These are phyloP conservation scores for Pseudogymnoascus sp. DNA, from an alignment of 2,329 filamentous ascomycete species.

Conservation along the genomic window DNA sequence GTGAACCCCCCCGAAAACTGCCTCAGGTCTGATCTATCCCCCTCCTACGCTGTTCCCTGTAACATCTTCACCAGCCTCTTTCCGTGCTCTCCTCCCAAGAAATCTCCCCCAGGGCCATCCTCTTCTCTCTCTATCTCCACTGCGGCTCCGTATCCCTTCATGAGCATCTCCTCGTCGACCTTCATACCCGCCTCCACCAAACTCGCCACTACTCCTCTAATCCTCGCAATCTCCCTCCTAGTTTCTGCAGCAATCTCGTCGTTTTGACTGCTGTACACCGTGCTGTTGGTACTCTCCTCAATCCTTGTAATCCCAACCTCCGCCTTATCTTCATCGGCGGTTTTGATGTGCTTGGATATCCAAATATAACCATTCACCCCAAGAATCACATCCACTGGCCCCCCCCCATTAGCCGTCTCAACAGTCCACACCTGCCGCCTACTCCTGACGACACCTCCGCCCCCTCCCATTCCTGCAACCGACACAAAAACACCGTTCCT, in stretches of 20 bases:
- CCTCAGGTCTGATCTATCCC: background rate
- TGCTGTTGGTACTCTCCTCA: conserved; percentile 77
- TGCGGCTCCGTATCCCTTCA: conserved; percentile 71
- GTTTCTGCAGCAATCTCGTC: conserved; percentile 70
- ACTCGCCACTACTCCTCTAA: conserved; percentile 73
- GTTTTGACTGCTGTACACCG: conserved; percentile 92
- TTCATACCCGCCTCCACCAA: conserved; percentile 73
- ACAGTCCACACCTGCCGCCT: conserved; percentile 85
- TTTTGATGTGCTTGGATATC: conserved; percentile 75
- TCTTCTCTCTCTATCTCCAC: conserved; percentile 61
- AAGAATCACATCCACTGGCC: conserved; percentile 74
- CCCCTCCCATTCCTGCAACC: conserved; percentile 71
- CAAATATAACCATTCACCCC: conserved; percentile 97
- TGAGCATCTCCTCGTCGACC: conserved; percentile 86
- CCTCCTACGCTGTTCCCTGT: conserved; percentile 16
- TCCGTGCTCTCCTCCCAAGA: conserved; percentile 51
- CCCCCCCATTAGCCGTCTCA: conserved; percentile 45
- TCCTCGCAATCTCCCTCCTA: conserved; percentile 77
- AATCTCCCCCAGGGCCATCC: conserved; percentile 48
- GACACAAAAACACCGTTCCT: conserved; percentile 85
- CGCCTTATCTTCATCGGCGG: conserved; percentile 35
- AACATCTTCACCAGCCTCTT: conserved; percentile 29
- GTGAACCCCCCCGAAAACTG: background rate
- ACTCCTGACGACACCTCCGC: conserved; percentile 71
- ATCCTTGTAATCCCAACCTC: conserved; percentile 66